Base-by-base conservation (phyloP, 116 monocot genomes). In the Papilionanthe hybrid region DNA sequence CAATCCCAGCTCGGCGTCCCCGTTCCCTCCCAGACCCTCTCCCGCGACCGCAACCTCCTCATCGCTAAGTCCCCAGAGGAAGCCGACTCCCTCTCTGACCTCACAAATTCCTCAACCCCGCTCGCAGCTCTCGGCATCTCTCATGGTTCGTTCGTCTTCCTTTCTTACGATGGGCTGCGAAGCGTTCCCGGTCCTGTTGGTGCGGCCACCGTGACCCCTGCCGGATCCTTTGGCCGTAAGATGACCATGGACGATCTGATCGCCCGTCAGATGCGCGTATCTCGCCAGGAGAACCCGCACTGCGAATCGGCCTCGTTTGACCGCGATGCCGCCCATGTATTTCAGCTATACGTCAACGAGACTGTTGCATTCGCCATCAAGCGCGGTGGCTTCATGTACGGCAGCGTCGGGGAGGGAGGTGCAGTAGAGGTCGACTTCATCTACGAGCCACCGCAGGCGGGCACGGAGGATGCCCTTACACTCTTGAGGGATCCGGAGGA, bases 171-270 rank as follows among this genome's bases (percentile, higher is more conserved):
- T 4, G 85, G 83, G 75, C 77, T 85, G 65, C 84, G 92, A 57
- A 72, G 88, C 58, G 78, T 92, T 53, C 44, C 28, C 32, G 82
- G 86, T 65, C 55, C 82, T 53, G 72, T 72, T 18, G 67, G 25
- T 0, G 72, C 83, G 13, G 80, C 88, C 5, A 17, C 78, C 48
- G 49, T 89, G 83, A 83, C 90, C 50, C 94, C 94, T 3, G 89
- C 97, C 5, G 93, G 96, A 15, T 88, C 91, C 45, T 91, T 92
- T 72, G 94, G 94, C 47, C 83, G 81, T 47, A 98, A 88, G 85
- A 98, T 98, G 97, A 98, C 97, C 75, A 88, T 98, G 84, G 94
- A 98, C 53, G 97, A 98, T 78, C 88, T 98, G 50, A 89, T 98
- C 44, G 97, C 97, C 55, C 89, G 89, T 77, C 97, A 98, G 91